Conservation (phyloP, 106 monocot species). For the Phalaenopsis equestris region DNA sequence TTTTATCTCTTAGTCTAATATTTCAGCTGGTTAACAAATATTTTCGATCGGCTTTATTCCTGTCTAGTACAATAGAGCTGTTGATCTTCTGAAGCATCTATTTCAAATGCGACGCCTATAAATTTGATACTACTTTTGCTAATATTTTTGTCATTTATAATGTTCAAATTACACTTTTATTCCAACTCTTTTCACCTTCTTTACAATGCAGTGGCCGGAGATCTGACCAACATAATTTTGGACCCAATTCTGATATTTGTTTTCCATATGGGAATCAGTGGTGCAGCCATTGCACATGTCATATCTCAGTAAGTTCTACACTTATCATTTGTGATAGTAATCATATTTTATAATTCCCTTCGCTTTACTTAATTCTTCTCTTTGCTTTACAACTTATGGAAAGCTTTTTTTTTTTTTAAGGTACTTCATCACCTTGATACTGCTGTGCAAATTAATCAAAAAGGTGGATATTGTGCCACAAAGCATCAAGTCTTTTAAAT, state of each 20-base stretch:
- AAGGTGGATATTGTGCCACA: constrained; percentile 55
- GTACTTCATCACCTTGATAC: constrained; percentile 69
- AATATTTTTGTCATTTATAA: neutral
- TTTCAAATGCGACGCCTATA: neutral
- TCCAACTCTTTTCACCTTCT: neutral
- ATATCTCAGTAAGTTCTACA: constrained; percentile 64
- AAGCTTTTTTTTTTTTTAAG: constrained; percentile 23
- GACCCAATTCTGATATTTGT: constrained; percentile 79
- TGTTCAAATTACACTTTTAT: neutral
- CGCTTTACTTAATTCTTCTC: neutral
- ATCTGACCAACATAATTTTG: constrained; percentile 62
- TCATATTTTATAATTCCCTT: neutral
- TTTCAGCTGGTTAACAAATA: neutral
- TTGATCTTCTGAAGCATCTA: neutral
- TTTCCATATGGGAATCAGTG: constrained; percentile 52
- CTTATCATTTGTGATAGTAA: neutral
- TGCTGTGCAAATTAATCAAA: constrained; percentile 39
- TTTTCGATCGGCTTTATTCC: neutral
- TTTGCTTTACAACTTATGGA: neutral
- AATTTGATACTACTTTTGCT: neutral
- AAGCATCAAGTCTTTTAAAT: constrained; percentile 55
- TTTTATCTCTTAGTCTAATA: neutral
- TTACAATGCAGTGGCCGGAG: constrained; percentile 54
- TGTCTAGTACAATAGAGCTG: neutral
- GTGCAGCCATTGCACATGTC: constrained; percentile 89